Conservation (phyloP, 805 yeast species). For the Phaffomyces opuntiae region DNA sequence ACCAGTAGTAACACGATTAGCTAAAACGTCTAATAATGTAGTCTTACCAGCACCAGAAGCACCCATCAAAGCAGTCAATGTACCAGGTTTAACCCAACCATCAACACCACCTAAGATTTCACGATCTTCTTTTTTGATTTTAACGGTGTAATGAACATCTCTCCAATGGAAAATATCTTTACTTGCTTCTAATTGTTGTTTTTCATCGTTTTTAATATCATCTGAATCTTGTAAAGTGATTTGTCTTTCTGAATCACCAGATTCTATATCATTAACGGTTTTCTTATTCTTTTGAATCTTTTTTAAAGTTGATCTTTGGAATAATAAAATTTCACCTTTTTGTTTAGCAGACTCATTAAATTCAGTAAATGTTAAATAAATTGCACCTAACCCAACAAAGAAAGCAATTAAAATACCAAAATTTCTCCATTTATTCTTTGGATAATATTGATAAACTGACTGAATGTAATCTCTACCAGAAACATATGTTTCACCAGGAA, state of each 20-base stretch:
- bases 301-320: slow-evolving; percentile 42
- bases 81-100: slow-evolving; percentile 82
- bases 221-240: slow-evolving; percentile 11
- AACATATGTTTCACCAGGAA: slow-evolving; percentile 41
- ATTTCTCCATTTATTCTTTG: slow-evolving; percentile 46
- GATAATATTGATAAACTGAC: slow-evolving; percentile 35
- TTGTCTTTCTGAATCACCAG: slow-evolving; percentile 22
- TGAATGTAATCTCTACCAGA: slow-evolving; percentile 44
- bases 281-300: slow-evolving; percentile 36
- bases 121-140: slow-evolving; percentile 52
- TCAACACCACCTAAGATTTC: slow-evolving; percentile 58
- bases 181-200: slow-evolving; percentile 27
- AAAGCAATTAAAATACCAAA: slow-evolving; percentile 56
- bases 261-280: slow-evolving; percentile 19
- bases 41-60: slow-evolving; percentile 82
- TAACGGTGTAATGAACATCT: slow-evolving; percentile 63
- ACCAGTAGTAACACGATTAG: slow-evolving; percentile 65
- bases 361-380: slow-evolving; percentile 51
- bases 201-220: slow-evolving; percentile 13
- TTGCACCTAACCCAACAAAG: slow-evolving; percentile 42
- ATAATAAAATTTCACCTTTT: slow-evolving; percentile 64
- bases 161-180: slow-evolving; percentile 69
- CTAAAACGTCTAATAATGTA: slow-evolving; percentile 61
- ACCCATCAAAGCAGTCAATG: slow-evolving; percentile 72
- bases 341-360: slow-evolving; percentile 54